A percentile compares a stretch with the other conserved stretches of the same genome.
Conservation (phyloP, 2,329 filamentous ascomycete genomes). For the Ilyonectria sp. region DNA sequence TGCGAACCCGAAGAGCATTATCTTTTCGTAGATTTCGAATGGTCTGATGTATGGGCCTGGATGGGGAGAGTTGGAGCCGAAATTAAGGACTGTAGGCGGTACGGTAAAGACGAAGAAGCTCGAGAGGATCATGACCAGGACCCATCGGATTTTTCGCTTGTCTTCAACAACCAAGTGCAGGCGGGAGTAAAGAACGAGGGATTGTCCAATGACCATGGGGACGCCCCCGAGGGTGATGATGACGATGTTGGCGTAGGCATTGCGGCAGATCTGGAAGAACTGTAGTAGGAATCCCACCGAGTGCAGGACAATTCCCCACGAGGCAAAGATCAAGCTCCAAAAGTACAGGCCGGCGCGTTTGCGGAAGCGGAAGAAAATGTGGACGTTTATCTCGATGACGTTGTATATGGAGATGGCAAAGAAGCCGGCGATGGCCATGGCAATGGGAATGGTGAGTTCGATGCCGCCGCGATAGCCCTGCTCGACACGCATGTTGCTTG, state of each 20-base stretch:
- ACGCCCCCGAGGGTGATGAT: slow-evolving; percentile 17
- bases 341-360: slow-evolving; percentile 22
- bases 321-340: slow-evolving; percentile 25
- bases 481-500: too few relatives aligned
- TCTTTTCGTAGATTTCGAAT: slow-evolving; percentile 21
- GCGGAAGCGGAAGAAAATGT: slow-evolving; percentile 19
- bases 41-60: slow-evolving; percentile 51
- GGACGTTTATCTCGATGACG: slow-evolving; percentile 18
- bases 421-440: slow-evolving; percentile 21
- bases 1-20: slow-evolving; percentile 18
- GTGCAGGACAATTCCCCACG: slow-evolving; percentile 22
- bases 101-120: slow-evolving; percentile 22
- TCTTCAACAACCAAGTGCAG: slow-evolving; percentile 21
- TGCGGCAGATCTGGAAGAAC: slow-evolving; percentile 21
- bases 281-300: slow-evolving; percentile 16
- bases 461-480: neutral
- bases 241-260: slow-evolving; percentile 17
- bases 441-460: slow-evolving; percentile 13
- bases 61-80: slow-evolving; percentile 53
- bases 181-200: slow-evolving; percentile 26
- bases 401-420: slow-evolving; percentile 24
- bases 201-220: slow-evolving; percentile 26
- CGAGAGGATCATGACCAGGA: slow-evolving; percentile 16
- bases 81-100: slow-evolving; percentile 41
- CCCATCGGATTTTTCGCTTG: slow-evolving; percentile 14